Conservation (phyloP, 2,329 filamentous ascomycete genomes). For the Polytolypa hystricis region DNA sequence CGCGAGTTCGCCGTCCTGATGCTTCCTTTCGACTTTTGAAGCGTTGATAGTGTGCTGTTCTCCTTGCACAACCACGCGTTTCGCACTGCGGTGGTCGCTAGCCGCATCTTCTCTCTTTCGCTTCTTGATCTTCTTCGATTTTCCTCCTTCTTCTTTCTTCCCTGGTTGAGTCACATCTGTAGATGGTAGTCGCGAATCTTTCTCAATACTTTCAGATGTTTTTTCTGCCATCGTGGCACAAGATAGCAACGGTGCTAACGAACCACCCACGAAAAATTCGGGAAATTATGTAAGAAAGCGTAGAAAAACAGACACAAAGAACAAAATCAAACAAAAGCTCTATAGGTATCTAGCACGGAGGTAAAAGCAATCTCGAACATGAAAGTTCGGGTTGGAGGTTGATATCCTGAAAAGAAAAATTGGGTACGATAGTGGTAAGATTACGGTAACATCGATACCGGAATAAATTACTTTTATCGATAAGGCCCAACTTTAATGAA, state of each 20-base stretch:
- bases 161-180: background rate
- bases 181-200: background rate
- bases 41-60: background rate
- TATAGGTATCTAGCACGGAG: background rate
- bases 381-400: no score
- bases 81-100: constrained; percentile 5
- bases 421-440: no score
- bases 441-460: background rate
- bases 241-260: no score
- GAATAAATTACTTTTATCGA: no score
- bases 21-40: constrained; percentile 2
- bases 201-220: background rate
- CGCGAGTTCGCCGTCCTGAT: background rate
- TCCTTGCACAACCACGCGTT: constrained; percentile 6
- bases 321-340: background rate
- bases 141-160: background rate
- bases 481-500: no score
- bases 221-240: no score
- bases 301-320: background rate
- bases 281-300: background rate
- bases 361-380: no score
- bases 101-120: constrained; percentile 20
- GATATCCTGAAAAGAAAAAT: no score
- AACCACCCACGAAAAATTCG: background rate
- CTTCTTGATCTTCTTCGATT: constrained; percentile 24